Conservation (phyloP, 345 rosid genomes). For the Eutrema heterophyllum region DNA sequence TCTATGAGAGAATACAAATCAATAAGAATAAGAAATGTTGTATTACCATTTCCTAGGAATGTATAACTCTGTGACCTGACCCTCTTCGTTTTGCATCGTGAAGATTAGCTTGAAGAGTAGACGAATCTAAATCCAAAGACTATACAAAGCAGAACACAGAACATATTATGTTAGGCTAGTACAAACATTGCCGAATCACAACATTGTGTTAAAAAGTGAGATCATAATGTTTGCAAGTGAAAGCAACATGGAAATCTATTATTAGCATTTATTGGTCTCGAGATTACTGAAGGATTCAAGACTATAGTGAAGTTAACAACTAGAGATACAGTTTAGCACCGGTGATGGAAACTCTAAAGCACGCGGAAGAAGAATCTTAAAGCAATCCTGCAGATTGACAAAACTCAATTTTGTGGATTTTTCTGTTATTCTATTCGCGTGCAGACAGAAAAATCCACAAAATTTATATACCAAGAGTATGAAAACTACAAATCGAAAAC, state of each 20-base stretch:
- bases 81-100: conserved; percentile 91
- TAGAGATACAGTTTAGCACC: too few relatives aligned
- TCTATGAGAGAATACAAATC: background rate
- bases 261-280: background rate
- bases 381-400: background rate
- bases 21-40: background rate
- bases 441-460: background rate
- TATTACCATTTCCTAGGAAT: conserved; percentile 79
- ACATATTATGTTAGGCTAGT: background rate
- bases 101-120: conserved; percentile 15
- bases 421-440: background rate
- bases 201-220: background rate
- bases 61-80: conserved; percentile 69
- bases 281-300: background rate
- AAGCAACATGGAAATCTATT: background rate
- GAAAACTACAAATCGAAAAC: background rate
- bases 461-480: background rate
- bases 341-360: background rate
- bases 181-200: background rate
- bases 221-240: background rate
- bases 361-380: background rate
- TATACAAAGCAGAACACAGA: background rate
- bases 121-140: conserved; percentile 10
- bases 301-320: too few relatives aligned
- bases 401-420: too few relatives aligned